Base-by-base conservation (phyloP, 2,329 filamentous ascomycete genomes). In the Monosporascus sp. region DNA sequence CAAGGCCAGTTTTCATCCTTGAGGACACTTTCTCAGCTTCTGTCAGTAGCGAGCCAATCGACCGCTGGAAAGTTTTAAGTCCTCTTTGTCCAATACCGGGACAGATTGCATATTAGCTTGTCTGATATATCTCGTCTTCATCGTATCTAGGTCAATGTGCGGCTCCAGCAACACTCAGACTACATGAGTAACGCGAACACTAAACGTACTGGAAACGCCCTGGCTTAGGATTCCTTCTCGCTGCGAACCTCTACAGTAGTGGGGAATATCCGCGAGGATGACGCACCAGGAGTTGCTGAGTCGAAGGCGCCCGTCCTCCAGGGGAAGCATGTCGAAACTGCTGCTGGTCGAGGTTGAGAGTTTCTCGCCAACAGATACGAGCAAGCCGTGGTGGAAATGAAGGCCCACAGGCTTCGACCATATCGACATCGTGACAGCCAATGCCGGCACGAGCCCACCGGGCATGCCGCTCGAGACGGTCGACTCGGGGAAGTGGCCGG, bases 211-310 rank as follows among this genome's bases (percentile, higher is more conserved):
- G 73, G 73, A 3, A 59, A 65, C 16, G 65, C 60, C 56, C 63
- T 44, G 47, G 62, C 38, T 16, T 45, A 40, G 16, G 45, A 52
- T 3, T 72, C 72, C 54, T 68, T 77, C 41, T 51, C 60, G 0
- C 61, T 66, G 0, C 67, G 72, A 1, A 62, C 70, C 46, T 67
- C 61, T 22, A 72, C 62, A 6, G 68, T 76, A 20, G 65, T 77
- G 4, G 71, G 69, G 16, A 69, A 66, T 2, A 59, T 73, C n/a
- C 72, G 72, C 22, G 62, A 68, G 19, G 62, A 59, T 5, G 37
- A 51, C 1, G 51, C 64, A 9, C 48, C 59, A 2, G 62, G 57
- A 27, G 60, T 64, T 7, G 27, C 59, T 2, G 55, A 59, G 1
- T 61, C 73, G 5, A 54, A 54, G 11, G 49, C 53, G 6, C 50